phyloP scores from a whole-genome alignment of 768 basidiomycete genomes.

The Pleurotus salmoneostramineus region DNA sequence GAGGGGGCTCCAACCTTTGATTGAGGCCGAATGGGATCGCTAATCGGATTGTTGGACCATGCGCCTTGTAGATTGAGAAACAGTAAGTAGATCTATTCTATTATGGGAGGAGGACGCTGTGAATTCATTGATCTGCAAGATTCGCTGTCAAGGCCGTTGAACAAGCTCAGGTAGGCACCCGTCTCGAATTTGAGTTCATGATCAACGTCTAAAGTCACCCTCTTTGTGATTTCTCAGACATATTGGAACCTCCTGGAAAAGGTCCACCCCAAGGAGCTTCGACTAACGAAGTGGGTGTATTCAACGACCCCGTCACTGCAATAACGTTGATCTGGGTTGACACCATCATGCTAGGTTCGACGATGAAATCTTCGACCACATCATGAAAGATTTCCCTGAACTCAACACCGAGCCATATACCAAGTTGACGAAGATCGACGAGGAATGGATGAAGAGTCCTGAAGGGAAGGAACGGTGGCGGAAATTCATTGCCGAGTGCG shows the following conservation, averaged over 20 bases:
- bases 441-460: constrained; percentile 88
- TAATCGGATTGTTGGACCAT: neutral
- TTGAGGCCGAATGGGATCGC: neutral
- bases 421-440: constrained; percentile 61
- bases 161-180: constrained; percentile 75
- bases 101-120: too few species aligned
- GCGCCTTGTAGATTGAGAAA: constrained; percentile 77
- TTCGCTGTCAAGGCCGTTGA: constrained; percentile 96
- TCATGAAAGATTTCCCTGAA: constrained; percentile 80
- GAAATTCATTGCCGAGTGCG: constrained; percentile 73
- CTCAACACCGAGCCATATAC: constrained; percentile 44
- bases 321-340: neutral
- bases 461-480: constrained; percentile 91
- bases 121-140: constrained; percentile 25
- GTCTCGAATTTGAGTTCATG: neutral
- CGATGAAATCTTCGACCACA: constrained; percentile 85
- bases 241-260: constrained; percentile 93
- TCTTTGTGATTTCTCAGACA: constrained; percentile 45
- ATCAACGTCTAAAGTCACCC: neutral
- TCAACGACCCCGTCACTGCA: constrained; percentile 6
- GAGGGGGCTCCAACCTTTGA: constrained; percentile 19
- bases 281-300: constrained; percentile 82
- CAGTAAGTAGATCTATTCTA: constrained; percentile 46
- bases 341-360: constrained; percentile 53
- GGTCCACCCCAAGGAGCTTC: constrained; percentile 71